phyloP scores from a whole-genome alignment of 176 grass and related monocot genomes.

The Elymus sibiricus region DNA sequence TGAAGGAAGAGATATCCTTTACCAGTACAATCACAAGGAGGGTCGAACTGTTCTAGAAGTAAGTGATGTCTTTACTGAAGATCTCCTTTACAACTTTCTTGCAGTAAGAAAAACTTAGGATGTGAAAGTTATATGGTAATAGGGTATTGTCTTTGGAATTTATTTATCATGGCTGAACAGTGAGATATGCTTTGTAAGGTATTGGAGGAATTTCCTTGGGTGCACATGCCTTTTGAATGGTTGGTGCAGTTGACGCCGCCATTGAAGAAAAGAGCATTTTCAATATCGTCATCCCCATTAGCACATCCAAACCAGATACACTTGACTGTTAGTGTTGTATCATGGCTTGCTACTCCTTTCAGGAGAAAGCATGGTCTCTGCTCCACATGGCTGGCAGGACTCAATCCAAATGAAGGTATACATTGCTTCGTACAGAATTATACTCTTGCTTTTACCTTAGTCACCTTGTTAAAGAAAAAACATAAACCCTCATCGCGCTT shows the following conservation, averaged over 20 bases:
- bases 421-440: not conserved
- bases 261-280: conserved; percentile 88
- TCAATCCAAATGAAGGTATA: conserved; percentile 57
- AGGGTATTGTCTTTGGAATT: not conserved
- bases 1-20: conserved; percentile 78
- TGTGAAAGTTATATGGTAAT: not conserved
- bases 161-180: conserved; percentile 9
- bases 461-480: not conserved
- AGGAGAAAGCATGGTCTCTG: conserved; percentile 73
- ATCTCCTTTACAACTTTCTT: not conserved
- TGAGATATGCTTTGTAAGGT: conserved; percentile 42
- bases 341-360: conserved; percentile 70
- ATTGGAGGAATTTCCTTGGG: conserved; percentile 79
- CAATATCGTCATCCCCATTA: conserved; percentile 71
- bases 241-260: conserved; percentile 72
- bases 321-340: conserved; percentile 74
- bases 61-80: conserved; percentile 17
- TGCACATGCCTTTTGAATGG: conserved; percentile 91
- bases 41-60: conserved; percentile 80
- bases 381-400: conserved; percentile 67
- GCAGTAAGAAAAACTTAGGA: not conserved
- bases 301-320: conserved; percentile 61
- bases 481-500: not conserved
- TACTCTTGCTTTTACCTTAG: not conserved
- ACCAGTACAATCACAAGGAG: conserved; percentile 91